Conservation (phyloP, 1,139 yeast species). For the Meyerozyma carpophila region DNA sequence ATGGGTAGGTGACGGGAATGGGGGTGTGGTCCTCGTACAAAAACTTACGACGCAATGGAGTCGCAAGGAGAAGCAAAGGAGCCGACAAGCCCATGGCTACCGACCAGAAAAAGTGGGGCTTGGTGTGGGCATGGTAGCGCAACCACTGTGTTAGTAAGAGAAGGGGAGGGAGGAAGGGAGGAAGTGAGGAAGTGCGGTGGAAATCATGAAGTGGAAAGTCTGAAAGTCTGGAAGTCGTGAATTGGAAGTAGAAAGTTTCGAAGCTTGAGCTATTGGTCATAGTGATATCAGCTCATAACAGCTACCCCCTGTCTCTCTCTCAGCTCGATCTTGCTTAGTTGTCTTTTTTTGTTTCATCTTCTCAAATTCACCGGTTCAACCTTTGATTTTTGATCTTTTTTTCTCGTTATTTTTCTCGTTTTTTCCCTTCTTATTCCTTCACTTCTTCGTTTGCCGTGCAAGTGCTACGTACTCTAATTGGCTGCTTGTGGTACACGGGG, state of each 20-base stretch:
- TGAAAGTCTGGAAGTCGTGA: no score
- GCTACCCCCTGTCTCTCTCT: no score
- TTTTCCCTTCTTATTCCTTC: no score
- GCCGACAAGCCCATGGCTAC: slow-evolving; percentile 62
- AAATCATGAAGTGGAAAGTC: no score
- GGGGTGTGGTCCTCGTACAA: slow-evolving; percentile 64
- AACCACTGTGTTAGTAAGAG: slow-evolving; percentile 46
- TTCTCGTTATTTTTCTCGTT: no score
- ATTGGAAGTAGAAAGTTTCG: no score
- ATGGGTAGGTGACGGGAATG: slow-evolving; percentile 66
- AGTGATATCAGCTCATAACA: no score
- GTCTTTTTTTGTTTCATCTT: no score
- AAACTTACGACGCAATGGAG: slow-evolving; percentile 70
- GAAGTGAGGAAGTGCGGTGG: not conserved
- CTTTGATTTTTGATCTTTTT: no score
- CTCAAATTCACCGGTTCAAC: no score
- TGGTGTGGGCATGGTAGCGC: slow-evolving; percentile 73
- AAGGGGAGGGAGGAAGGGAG: not conserved
- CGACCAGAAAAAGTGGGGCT: slow-evolving; percentile 75
- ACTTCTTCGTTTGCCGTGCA: not conserved
- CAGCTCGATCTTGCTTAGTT: no score
- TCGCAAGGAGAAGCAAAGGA: slow-evolving; percentile 55
- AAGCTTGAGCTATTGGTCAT: no score
- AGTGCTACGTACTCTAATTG: slow-evolving; percentile 49
- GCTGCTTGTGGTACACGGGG: slow-evolving; percentile 59